Conservation (phyloP, 2,329 filamentous ascomycete species). For the Exophiala sideris region DNA sequence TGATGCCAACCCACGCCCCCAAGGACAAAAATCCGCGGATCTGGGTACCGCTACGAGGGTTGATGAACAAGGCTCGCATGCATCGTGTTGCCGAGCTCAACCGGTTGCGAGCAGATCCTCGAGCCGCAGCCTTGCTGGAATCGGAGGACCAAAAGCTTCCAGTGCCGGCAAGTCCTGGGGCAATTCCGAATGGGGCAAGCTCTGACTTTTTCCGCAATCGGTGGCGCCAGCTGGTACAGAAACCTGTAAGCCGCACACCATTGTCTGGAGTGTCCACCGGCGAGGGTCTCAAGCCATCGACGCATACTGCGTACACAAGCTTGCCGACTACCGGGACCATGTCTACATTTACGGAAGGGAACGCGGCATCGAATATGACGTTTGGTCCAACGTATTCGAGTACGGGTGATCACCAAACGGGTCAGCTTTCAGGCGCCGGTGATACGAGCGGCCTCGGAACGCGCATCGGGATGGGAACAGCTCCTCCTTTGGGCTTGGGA, state of each 20-base stretch:
- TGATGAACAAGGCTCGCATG: constrained; percentile 32
- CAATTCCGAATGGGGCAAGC: constrained; percentile 24
- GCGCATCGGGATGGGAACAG: neutral
- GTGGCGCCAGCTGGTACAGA: constrained; percentile 30
- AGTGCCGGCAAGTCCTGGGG: constrained; percentile 32
- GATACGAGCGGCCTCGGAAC: neutral
- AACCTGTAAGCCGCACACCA: neutral
- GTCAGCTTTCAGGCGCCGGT: neutral
- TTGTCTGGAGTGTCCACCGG: neutral
- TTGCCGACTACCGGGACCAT: neutral
- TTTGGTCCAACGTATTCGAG: neutral
- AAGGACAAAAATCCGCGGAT: constrained; percentile 34
- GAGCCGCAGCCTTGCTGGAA: constrained; percentile 22
- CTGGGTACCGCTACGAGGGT: constrained; percentile 35
- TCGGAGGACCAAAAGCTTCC: constrained; percentile 6
- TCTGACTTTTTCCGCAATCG: constrained; percentile 29
- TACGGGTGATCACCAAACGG: neutral
- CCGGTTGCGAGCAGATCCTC: constrained; percentile 31
- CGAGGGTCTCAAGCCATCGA: neutral
- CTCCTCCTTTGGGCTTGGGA: neutral
- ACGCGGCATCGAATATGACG: neutral
- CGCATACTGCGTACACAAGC: neutral
- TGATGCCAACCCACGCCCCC: constrained; percentile 29
- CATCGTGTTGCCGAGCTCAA: constrained; percentile 35
- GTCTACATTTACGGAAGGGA: neutral